Evolutionary conservation across 768 basidiomycete genomes (phyloP), one percentile per base, ranked within the genome.

Genomic region (Lactarius vividus): DNA sequence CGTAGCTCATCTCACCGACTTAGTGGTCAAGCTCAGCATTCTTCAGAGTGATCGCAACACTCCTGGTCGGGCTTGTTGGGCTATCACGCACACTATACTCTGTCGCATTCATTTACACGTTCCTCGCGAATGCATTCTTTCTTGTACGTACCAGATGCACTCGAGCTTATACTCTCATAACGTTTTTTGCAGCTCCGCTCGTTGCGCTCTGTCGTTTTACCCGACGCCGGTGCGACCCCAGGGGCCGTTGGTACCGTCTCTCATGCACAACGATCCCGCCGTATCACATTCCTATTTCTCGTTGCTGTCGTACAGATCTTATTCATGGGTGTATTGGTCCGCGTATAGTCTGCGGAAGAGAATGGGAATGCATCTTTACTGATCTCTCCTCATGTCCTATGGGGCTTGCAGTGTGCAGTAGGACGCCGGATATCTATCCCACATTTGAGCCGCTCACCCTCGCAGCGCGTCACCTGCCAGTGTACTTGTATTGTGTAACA

Each of bases 41-140:
- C 7, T n/a, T 8, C 67, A 96, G 95, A 1, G 92, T 98, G 46
- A 96, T 97, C 70, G 77, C 89, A 15, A 88, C 91, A 2, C 78
- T 97, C n/a, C 74, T 92, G 1, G 85, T 84, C 0, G 85, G 87
- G 4, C 82, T 98, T 53, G 74, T 94, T 46, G 81, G 83, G 9
- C 73, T 88, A 0, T 83, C 85, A 0, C 79, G 82, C 39, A 83
- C 88, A 9, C 70, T 95, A 56, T 91, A 89, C 75, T 81, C 82
- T 29, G 56, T 85, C 11, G 82, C 90, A 3, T 98, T 97, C 73
- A 66, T 90, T 37, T 99, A 99, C 76, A 84, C 86, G 15, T 94
- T 96, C 74, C 78, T 88, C 31, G 91, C 96, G 20, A 96, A 95
- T 68, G 94, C 88, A 0, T 96, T 98, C 79, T 98, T 98, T 84